Base-by-base conservation (phyloP, 2,329 filamentous ascomycete species). In the Teratosphaeria nubilosa region DNA sequence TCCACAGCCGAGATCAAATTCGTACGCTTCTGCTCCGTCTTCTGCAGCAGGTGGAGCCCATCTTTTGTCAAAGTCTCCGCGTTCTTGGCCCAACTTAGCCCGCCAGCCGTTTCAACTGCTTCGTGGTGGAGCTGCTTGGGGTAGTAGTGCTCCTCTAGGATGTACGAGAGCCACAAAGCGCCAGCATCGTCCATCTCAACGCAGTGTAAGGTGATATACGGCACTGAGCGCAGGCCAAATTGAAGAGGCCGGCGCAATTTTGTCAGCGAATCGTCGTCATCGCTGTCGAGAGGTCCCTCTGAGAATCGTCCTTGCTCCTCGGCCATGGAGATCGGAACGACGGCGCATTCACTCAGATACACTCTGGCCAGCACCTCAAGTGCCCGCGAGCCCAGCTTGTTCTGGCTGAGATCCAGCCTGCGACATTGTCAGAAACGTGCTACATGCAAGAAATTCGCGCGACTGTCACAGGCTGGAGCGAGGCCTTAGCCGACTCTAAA, bases 281-380 rank as follows among this genome's bases (percentile, higher is more conserved):
- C 56, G 10, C 56, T 24, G n/a, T 57, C 60, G 14, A 62, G 63
- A 34, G 67, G 61, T 3, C 63, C 64, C 50, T 73, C 64, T 2
- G 65, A 64, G 32, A 63, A 60, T 25, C 65, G 62, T 5, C 60
- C 65, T 20, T 51, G 53, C 41, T 62, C 58, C 56, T 68, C 63
- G 20, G 60, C 60, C 9, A 66, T 60, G 7, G 68, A 61, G 20
- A 68, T 64, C 3, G 72, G 69, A 25, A 68, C 66, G 48, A 74
- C 67, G 1, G 64, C 55, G 22, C 62, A 65, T 58, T 74, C 70
- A 20, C 59, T 58, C 34, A 69, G 68, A 63, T 80, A 78, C 1
- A 76, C 70, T 22, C 74, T 69, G 9, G 72, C 67, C 13, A 80
- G 64, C 24, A 76, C 68, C 61, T 81, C 78, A n/a, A 80, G 66